A percentile compares a stretch with the other conserved stretches of the same genome.
These are phyloP conservation scores for Mucor indicus DNA, from an alignment of 371 early-diverging fungal genomes.

Conservation along the genomic window DNA sequence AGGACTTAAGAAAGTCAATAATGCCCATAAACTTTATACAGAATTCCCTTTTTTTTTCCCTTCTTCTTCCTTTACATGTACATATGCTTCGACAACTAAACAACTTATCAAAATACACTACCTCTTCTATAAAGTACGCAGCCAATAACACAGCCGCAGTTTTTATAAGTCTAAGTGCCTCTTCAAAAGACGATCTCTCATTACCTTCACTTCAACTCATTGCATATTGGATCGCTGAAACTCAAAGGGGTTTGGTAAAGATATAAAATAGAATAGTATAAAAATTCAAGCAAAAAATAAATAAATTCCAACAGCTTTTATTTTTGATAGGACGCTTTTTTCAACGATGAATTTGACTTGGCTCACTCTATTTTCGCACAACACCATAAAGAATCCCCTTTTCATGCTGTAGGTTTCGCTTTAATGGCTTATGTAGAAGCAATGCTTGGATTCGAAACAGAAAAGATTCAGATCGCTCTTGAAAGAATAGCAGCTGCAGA, in stretches of 20 bases:
- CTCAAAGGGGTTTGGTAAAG: conserved; percentile 46
- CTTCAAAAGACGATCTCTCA: conserved; percentile 22
- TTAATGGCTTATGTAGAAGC: conserved; percentile 50
- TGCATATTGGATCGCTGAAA: conserved; percentile 43
- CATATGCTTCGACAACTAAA: conserved; percentile 45
- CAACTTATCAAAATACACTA: conserved; percentile 33
- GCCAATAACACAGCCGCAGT: conserved; percentile 27
- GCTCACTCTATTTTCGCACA: conserved; percentile 38
- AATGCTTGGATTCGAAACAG: conserved; percentile 42
- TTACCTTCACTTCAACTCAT: conserved; percentile 29
- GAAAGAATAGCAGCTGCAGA: conserved; percentile 41
- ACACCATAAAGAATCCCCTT: conserved; percentile 41
- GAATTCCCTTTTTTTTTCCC: no score
- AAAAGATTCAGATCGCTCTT: conserved; percentile 38
- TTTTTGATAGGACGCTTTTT: conserved; percentile 36
- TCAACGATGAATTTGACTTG: conserved; percentile 44
- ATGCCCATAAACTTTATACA: no score
- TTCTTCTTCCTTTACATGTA: no score
- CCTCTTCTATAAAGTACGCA: conserved; percentile 41
- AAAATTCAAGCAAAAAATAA: background rate
- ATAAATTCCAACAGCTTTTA: no score
- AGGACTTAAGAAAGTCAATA: no score
- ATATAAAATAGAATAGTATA: background rate
- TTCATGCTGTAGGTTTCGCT: conserved; percentile 50
- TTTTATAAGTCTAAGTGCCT: conserved; percentile 18